Base-by-base conservation (phyloP, 257 asterid species). In the Jacaranda copaia region DNA sequence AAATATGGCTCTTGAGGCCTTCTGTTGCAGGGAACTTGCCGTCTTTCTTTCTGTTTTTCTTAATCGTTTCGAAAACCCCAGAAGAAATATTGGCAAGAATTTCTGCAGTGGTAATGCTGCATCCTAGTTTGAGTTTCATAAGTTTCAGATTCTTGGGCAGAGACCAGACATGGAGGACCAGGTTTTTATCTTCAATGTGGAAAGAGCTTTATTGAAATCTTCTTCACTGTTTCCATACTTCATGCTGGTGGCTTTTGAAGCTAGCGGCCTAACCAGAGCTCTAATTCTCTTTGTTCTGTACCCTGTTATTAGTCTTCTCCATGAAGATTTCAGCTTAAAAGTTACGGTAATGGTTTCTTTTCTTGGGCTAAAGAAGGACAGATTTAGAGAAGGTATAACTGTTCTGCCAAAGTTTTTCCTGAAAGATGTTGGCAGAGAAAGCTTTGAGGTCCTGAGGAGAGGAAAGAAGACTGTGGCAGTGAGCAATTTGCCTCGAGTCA, bases 181-280 rank as follows among this genome's bases (percentile, higher is more conserved):
- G 36, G 46, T 35, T n/a, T 49, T 81, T 49, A 61, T 81, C 45
- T 81, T 81, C 40, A 36, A 72, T 57, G 75, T 72, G 14, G 85
- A 81, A 68, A 72, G 51, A 14, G 75, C 79, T 5, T 45, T 80
- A 71, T 46, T 80, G 39, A 75, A 55, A 53, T 80, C 84, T 19
- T 35, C 77, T 0, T 43, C 81, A 8, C 20, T 62, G 32, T 86
- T 86, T 49, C 85, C 88, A 49, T 84, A 86, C 68, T 86, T 84
- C 85, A 71, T 86, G 83, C 82, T 86, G 10, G 88, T 86, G 40
- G 87, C 90, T 18, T 84, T 86, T 18, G 88, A 84, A 72, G 88
- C 84, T 6, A 85, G 90, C 53, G 71, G 90, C 79, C 63, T 70
- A 3, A 14, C 80, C 3, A 72, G 88, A 67, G 85, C 88, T 16